Percentiles rank a stretch among this genome's conserved stretches.
Conservation (phyloP, 148 eudicot genomes). For the Rheum nobile region DNA sequence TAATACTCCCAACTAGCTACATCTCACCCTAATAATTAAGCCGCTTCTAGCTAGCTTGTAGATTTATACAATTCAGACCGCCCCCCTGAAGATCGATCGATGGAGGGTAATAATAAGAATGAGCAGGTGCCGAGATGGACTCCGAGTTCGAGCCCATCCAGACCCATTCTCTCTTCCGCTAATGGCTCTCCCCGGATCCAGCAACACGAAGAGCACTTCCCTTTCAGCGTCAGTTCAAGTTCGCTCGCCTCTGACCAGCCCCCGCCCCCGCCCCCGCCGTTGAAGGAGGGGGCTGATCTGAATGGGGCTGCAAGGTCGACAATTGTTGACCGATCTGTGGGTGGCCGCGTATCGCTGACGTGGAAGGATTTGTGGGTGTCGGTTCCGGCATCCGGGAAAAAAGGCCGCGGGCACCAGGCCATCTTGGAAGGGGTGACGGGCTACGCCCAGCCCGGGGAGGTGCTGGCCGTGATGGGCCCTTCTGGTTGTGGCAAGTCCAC, state of each 20-base stretch:
- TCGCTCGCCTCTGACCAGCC: background rate
- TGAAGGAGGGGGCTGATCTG: background rate
- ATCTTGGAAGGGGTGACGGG: slow-evolving; percentile 30
- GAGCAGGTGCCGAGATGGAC: slow-evolving; percentile 25
- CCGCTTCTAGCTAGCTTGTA: too few species aligned
- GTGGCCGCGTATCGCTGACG: slow-evolving; percentile 23
- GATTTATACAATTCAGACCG: too few species aligned
- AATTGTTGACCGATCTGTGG: background rate
- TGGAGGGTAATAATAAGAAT: background rate
- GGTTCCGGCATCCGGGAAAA: slow-evolving; percentile 14
- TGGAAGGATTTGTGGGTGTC: slow-evolving; percentile 40
- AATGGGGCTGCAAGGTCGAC: background rate
- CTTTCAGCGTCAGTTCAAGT: slow-evolving; percentile 11
- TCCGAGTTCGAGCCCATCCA: slow-evolving; percentile 33
- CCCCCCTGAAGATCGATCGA: background rate
- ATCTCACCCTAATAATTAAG: too few species aligned
- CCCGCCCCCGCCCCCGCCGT: too few species aligned
- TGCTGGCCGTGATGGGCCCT: slow-evolving; percentile 54
- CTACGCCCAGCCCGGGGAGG: slow-evolving; percentile 31
- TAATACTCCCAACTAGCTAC: too few species aligned
- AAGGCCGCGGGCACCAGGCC: slow-evolving; percentile 12
- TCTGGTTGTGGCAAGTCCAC: slow-evolving; percentile 55
- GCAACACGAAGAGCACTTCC: slow-evolving; percentile 13
- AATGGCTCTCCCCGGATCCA: too few species aligned
- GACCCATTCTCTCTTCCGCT: background rate